Base-by-base conservation (phyloP, 805 yeast genomes). In the Candida caryicola region DNA sequence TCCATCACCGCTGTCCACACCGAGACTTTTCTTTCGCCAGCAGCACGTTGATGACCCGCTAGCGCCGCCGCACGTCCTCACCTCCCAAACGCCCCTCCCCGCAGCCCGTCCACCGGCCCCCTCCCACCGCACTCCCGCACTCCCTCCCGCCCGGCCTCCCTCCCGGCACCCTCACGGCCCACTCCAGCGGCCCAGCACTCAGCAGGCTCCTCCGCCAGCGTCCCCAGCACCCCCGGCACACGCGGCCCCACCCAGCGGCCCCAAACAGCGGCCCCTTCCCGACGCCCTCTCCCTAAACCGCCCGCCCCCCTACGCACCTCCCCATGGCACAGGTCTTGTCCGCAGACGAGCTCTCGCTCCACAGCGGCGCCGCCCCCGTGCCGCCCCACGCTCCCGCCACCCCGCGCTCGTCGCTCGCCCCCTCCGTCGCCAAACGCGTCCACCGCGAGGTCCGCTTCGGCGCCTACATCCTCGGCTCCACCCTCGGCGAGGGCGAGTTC, bases 401-500 rank as follows among this genome's bases (percentile, higher is more conserved):
- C 17, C 39, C 29, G 14, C 28, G 17, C 15, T 29, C 26, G 29
- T 26, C 25, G 25, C 10, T 21, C 9, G 10, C 25, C 9, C 25
- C 10, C 9, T 21, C 25, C 12, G 35, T 28, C 15, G 23, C 56
- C 41, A 64, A 58, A 46, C 54, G 73, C 25, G 51, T 64, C 3
- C 79, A 76, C 45, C 70, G 84, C 46, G 89, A 84, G 55, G 82
- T 84, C 15, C 75, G 95, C 28, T 90, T 93, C 58, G 99, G 99
- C 17, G 81, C 86, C 10, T 93, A 90, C 55, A 77, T 86, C 16
- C 73, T 93, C 5, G 99, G 98, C 2, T 82, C 95, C 10, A 91
- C 99, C 0, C 67, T 93, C 10, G 99, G 99, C 23, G 96, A 93
- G 64, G 99, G 99, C 34, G 99, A 93, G 58, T 93, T 93, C 62